Evolutionary conservation across 495 filamentous ascomycete species (phyloP).

Genomic region (Annulohypoxylon stygium): DNA sequence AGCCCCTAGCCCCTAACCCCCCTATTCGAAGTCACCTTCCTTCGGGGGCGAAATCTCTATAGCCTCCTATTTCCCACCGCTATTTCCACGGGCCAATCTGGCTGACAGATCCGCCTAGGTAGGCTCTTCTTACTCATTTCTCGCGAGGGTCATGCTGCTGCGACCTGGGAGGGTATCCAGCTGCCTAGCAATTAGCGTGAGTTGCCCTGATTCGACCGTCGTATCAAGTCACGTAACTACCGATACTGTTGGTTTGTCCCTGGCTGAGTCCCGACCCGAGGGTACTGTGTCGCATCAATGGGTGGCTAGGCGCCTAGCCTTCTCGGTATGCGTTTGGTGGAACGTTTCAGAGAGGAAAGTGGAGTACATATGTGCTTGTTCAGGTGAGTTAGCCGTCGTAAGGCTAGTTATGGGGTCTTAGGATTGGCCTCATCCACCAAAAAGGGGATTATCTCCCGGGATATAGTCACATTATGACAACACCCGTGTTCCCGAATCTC

Average conservation of each 20-base stretch:
- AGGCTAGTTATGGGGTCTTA: slow-evolving; percentile 6
- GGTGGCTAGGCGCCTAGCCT: not conserved
- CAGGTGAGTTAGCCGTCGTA: not conserved
- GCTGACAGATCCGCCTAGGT: slow-evolving; percentile 38
- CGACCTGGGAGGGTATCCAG: slow-evolving; percentile 21
- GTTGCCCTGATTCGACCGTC: not conserved
- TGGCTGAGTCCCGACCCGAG: not conserved
- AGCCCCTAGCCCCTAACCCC: slow-evolving; percentile 13
- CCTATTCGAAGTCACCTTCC: not conserved
- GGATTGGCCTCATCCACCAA: not conserved
- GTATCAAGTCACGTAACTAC: slow-evolving; percentile 14
- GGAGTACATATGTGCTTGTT: not conserved
- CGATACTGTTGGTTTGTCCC: slow-evolving; percentile 8
- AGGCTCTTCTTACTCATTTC: slow-evolving; percentile 3
- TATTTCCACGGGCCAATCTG: slow-evolving; percentile 17
- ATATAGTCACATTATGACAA: slow-evolving; percentile 2
- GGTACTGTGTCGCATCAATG: slow-evolving; percentile 1
- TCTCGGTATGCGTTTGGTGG: slow-evolving; percentile 31
- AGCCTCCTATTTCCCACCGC: slow-evolving; percentile 30
- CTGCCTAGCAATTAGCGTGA: slow-evolving; percentile 27
- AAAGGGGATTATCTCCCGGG: slow-evolving; percentile 1
- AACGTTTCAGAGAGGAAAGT: slow-evolving; percentile 9
- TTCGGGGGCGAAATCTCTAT: slow-evolving; percentile 20
- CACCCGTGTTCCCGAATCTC: not conserved
- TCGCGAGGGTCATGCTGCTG: slow-evolving; percentile 11